Conservation (phyloP, 2,329 filamentous ascomycete genomes). For the Emericellopsis cladophorae region DNA sequence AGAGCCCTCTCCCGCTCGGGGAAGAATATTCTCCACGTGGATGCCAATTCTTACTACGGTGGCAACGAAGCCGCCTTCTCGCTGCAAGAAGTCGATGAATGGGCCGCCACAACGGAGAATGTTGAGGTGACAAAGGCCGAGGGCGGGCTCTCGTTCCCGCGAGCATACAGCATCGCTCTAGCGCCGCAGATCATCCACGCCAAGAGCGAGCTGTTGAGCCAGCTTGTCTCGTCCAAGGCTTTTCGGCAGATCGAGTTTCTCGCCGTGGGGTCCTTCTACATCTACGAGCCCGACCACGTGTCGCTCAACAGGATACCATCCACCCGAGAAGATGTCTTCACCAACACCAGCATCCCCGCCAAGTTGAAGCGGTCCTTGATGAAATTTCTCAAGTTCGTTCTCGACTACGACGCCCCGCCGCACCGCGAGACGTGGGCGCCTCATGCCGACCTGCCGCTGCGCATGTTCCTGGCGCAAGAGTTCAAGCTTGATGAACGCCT, state of each 20-base stretch:
- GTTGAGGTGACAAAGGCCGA: conserved; percentile 20
- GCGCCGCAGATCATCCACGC: conserved; percentile 81
- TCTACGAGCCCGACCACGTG: conserved; percentile 37
- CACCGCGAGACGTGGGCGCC: conserved; percentile 46
- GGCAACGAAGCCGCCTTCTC: conserved; percentile 75
- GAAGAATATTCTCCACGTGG: conserved; percentile 84
- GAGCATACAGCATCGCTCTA: conserved; percentile 72
- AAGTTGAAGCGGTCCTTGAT: conserved; percentile 78
- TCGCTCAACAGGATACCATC: conserved; percentile 64
- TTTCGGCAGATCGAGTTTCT: conserved; percentile 88
- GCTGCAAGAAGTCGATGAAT: conserved; percentile 67
- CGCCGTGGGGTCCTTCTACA: conserved; percentile 86
- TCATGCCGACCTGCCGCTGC: conserved; percentile 40
- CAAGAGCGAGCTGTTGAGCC: conserved; percentile 62
- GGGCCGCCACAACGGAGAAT: conserved; percentile 37
- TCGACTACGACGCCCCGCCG: conserved; percentile 50
- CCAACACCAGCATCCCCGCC: conserved; percentile 60
- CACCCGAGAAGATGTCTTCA: conserved; percentile 84
- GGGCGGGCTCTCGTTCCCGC: conserved; percentile 43
- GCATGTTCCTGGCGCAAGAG: conserved; percentile 43
- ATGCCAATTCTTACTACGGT: conserved; percentile 81
- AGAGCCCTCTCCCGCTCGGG: conserved; percentile 87
- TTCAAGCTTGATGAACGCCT: conserved; percentile 59
- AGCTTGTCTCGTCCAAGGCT: conserved; percentile 78
- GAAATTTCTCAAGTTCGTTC: conserved; percentile 86